Percentiles rank a stretch among this genome's conserved stretches.
Evolutionary conservation across 192 early-diverging fungal genomes (phyloP).

Genomic region (Podila verticillata): DNA sequence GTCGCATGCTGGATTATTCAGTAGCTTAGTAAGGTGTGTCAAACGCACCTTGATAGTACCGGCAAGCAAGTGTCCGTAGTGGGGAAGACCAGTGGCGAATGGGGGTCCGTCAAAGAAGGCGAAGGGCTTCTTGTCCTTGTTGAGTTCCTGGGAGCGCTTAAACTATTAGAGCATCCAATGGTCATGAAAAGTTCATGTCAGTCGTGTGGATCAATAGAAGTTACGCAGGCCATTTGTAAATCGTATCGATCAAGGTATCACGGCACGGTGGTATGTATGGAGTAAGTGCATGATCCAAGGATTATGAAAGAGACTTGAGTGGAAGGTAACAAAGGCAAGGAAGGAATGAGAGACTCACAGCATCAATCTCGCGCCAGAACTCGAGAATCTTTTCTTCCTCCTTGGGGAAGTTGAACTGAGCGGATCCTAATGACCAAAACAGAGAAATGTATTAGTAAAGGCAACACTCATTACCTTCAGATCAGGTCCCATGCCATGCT

Average conservation of each 20-base stretch:
- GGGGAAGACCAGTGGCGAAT: slow-evolving; percentile 97
- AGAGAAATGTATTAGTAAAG: not conserved
- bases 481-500: not conserved
- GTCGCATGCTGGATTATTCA: too few species aligned
- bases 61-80: slow-evolving; percentile 98
- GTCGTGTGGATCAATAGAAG: not conserved
- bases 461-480: too few species aligned
- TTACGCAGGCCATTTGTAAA: too few species aligned
- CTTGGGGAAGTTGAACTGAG: slow-evolving; percentile 85
- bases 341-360: slow-evolving; percentile 56
- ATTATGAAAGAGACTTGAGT: too few species aligned
- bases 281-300: too few species aligned
- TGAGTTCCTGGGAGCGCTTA: slow-evolving; percentile 81
- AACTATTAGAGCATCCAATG: slow-evolving; percentile 10
- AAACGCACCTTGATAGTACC: slow-evolving; percentile 95
- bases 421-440: slow-evolving; percentile 30
- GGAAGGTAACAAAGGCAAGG: too few species aligned
- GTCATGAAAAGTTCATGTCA: not conserved
- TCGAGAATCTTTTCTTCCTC: slow-evolving; percentile 94
- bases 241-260: too few species aligned
- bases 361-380: slow-evolving; percentile 98
- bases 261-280: too few species aligned
- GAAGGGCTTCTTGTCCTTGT: slow-evolving; percentile 86
- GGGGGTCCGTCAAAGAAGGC: slow-evolving; percentile 99
- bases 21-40: not conserved